Base-by-base conservation (phyloP, 1,284 basidiomycete species). In the Ustilago shanxiensis region DNA sequence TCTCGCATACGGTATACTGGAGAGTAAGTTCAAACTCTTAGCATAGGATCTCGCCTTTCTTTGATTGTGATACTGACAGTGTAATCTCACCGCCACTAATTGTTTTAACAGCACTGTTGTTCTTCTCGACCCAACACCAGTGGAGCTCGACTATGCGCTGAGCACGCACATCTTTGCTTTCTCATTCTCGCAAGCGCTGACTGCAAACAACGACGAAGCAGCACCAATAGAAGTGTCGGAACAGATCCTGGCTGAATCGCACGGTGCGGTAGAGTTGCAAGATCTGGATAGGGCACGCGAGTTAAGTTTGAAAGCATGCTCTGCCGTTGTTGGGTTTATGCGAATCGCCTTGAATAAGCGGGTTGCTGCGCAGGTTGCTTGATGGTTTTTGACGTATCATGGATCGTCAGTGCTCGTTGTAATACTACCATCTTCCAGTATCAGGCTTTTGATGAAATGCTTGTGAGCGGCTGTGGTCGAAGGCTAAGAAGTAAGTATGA, bases 131-230 rank as follows among this genome's bases (percentile, higher is more conserved):
- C 82, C 82, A 28, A 77, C 79, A 13, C 79, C 82, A 0, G 57
- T 71, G 22, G 82, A 84, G 57, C 62, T 81, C 16, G 51, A 61
- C 45, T 73, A 68, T 26, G 81, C 82, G 0, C 50, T 70, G n/a
- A 84, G 82, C 72, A 77, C 67, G 20, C 79, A 81, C 49, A 74
- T 83, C 0, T 80, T 80, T 61, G 82, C 79, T 8, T 84, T 83
- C 59, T 71, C 71, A 6, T 76, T 84, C 26, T 80, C 82, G 67
- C 62, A 70, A 39, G 2, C 59, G 5, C 20, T 66, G n/a, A 63
- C 66, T 28, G 47, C n/a, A 7, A 3, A 31, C 7, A 55, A 56
- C 35, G 31, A 57, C 13, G 60, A 66, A 18, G 71, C 58, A 2
- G 26, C 35, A 24, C 52, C 61, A 18, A 50, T 10, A 13, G 18